phyloP scores from a whole-genome alignment of 2,329 filamentous ascomycete genomes.

The Arthrobotrys conoides region DNA sequence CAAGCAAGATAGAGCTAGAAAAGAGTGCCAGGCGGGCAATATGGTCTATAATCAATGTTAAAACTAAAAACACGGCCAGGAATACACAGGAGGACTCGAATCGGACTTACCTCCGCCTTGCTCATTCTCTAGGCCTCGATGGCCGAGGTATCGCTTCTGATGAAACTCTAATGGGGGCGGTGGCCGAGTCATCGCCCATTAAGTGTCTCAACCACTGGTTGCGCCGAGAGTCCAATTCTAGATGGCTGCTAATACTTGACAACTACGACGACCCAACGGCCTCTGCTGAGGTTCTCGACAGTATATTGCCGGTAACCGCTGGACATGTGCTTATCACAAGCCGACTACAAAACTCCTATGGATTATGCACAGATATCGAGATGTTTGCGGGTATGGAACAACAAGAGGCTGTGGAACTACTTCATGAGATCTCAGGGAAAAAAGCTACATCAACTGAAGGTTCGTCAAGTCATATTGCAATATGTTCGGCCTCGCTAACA shows the following conservation, averaged over 20 bases:
- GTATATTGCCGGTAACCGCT: not conserved
- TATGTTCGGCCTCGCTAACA: slow-evolving; percentile 3
- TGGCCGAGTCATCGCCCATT: slow-evolving; percentile 1
- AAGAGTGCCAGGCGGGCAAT: slow-evolving; percentile 1
- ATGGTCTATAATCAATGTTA: not conserved
- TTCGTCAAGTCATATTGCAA: slow-evolving; percentile 4
- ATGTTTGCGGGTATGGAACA: slow-evolving; percentile 17
- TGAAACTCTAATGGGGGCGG: slow-evolving; percentile 10
- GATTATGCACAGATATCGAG: slow-evolving; percentile 1
- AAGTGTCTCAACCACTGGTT: slow-evolving; percentile 25
- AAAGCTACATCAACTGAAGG: not conserved
- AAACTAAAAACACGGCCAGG: not conserved
- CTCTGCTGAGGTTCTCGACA: not conserved
- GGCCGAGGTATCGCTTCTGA: not conserved
- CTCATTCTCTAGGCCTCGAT: slow-evolving; percentile 6
- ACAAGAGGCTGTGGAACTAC: slow-evolving; percentile 8
- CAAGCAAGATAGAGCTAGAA: slow-evolving; percentile 5
- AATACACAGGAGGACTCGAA: not conserved
- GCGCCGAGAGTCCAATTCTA: slow-evolving; percentile 3
- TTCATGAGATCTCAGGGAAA: slow-evolving; percentile 2
- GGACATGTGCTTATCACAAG: slow-evolving; percentile 40
- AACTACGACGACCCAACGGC: slow-evolving; percentile 6
- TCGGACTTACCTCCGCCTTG: not conserved
- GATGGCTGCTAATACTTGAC: slow-evolving; percentile 36
- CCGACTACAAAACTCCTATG: not conserved